phyloP scores from a whole-genome alignment of 2,329 filamentous ascomycete genomes.

The Akanthomyces uredinophilus region DNA sequence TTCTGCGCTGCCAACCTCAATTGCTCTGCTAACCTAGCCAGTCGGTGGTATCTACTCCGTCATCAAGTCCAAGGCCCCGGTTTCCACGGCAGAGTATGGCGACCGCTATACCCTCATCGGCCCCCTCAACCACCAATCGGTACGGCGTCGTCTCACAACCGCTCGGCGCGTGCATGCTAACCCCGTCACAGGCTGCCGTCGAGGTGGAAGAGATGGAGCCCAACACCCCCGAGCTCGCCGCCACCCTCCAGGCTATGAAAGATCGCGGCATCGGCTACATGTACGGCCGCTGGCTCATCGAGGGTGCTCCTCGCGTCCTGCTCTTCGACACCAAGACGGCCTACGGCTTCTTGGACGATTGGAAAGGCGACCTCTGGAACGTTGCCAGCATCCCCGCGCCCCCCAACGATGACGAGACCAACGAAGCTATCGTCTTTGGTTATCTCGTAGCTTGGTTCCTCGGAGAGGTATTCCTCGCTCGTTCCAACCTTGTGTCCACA shows the following conservation, averaged over 20 bases:
- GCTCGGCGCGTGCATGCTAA: neutral
- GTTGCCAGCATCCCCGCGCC: constrained; percentile 90
- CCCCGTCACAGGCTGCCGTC: constrained; percentile 71
- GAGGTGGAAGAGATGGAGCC: constrained; percentile 94
- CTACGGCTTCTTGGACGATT: constrained; percentile 87
- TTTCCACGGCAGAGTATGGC: constrained; percentile 97
- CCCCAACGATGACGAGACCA: constrained; percentile 86
- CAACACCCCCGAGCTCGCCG: constrained; percentile 68
- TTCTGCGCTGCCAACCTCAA: neutral
- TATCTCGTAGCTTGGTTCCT: constrained; percentile 98
- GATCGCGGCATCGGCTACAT: constrained; percentile 84
- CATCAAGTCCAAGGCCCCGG: constrained; percentile 96
- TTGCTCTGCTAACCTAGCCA: constrained; percentile 30
- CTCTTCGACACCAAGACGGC: constrained; percentile 94
- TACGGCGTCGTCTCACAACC: constrained; percentile 38
- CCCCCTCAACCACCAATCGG: constrained; percentile 84
- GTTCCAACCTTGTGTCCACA: neutral
- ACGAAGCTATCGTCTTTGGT: constrained; percentile 95
- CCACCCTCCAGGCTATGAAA: constrained; percentile 88
- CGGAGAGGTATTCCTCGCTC: constrained; percentile 66
- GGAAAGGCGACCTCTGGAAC: constrained; percentile 96
- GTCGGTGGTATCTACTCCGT: constrained; percentile 99
- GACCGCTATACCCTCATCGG: constrained; percentile 94
- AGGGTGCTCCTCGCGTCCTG: constrained; percentile 87
- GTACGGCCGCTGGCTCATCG: constrained; percentile 96